Percentiles rank a stretch among this genome's conserved stretches.
phyloP scores from a whole-genome alignment of 345 rosid genomes.

The Erucastrum elatum region DNA sequence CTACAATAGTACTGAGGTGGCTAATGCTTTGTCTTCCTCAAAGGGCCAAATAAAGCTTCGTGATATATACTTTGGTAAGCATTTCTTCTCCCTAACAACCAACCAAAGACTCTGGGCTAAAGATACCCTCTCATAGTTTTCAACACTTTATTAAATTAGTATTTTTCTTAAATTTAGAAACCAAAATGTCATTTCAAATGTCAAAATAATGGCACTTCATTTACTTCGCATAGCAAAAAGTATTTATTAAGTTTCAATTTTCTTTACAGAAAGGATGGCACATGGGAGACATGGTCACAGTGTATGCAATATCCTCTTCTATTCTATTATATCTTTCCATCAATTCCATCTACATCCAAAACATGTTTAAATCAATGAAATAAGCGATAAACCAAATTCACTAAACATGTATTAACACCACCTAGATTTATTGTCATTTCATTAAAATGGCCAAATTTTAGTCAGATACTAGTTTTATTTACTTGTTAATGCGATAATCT shows the following conservation, averaged over 20 bases:
- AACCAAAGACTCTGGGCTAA: constrained; percentile 54
- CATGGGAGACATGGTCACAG: constrained; percentile 74
- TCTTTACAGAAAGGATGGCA: constrained; percentile 91
- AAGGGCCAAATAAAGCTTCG: constrained; percentile 46
- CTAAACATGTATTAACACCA: neutral
- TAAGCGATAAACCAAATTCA: neutral
- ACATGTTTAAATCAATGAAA: constrained; percentile 27
- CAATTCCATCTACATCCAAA: constrained; percentile 32
- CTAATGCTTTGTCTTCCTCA: constrained; percentile 31
- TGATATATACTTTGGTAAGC: constrained; percentile 42
- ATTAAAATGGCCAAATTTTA: neutral
- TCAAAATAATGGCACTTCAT: constrained; percentile 25
- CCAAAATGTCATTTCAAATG: constrained; percentile 33
- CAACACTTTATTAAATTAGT: constrained; percentile 38
- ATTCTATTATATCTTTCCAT: constrained; percentile 46
- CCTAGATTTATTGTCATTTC: neutral
- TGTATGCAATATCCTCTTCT: constrained; percentile 65
- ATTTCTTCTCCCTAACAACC: constrained; percentile 78
- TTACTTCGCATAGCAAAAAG: constrained; percentile 51
- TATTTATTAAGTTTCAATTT: constrained; percentile 34
- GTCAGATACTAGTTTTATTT: neutral
- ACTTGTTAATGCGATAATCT: neutral
- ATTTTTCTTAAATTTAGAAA: neutral
- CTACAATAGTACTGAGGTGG: constrained; percentile 23
- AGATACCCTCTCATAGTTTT: constrained; percentile 38